A percentile compares a stretch with the other conserved stretches of the same genome.
Conservation (phyloP, 805 yeast genomes). For the Monosporozyma unispora region DNA sequence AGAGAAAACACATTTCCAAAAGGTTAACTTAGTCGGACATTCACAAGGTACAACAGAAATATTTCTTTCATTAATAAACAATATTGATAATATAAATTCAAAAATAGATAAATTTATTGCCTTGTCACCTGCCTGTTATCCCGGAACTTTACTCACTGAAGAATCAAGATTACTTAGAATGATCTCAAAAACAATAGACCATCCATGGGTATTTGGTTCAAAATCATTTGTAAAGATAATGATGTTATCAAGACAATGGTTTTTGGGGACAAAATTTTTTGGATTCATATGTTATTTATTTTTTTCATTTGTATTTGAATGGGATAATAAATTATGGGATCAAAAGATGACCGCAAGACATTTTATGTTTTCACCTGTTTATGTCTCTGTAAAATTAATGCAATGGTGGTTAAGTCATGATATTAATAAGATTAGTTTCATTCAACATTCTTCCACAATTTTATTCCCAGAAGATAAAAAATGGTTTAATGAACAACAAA, state of each 20-base stretch:
- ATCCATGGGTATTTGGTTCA: constrained; percentile 55
- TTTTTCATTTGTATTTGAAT: constrained; percentile 79
- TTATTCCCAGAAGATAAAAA: constrained; percentile 38
- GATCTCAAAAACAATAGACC: constrained; percentile 41
- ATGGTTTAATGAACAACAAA: constrained; percentile 38
- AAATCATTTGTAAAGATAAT: constrained; percentile 70
- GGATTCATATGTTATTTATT: constrained; percentile 63
- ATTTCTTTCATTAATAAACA: constrained; percentile 52
- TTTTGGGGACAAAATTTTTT: constrained; percentile 44
- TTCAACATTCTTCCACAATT: constrained; percentile 29
- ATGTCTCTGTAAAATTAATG: constrained; percentile 75
- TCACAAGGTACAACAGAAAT: constrained; percentile 91
- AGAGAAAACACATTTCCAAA: constrained; percentile 29
- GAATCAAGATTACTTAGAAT: constrained; percentile 50
- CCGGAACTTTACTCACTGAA: constrained; percentile 59
- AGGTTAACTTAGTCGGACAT: constrained; percentile 65
- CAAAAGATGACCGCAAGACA: constrained; percentile 55
- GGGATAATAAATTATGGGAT: constrained; percentile 80
- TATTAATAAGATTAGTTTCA: constrained; percentile 34
- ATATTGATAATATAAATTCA: constrained; percentile 30
- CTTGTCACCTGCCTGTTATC: constrained; percentile 85
- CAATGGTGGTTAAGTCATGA: constrained; percentile 74
- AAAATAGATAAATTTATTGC: constrained; percentile 63
- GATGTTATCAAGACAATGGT: constrained; percentile 44
- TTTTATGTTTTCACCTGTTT: constrained; percentile 79